Evolutionary conservation across 306 rosid genomes (phyloP).

Genomic region (Cicer pinnatifidum): DNA sequence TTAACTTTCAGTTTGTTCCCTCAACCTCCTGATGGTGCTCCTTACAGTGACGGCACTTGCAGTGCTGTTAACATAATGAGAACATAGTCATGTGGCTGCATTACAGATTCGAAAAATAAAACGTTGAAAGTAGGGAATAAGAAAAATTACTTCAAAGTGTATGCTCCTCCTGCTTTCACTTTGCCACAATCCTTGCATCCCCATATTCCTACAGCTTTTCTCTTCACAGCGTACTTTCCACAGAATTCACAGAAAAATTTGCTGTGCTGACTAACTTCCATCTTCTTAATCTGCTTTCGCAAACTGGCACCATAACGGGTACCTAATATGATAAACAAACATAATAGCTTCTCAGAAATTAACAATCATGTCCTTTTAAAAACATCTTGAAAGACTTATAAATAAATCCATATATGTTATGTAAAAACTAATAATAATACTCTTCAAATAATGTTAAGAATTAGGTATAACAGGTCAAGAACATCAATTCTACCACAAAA

Average conservation of each 20-base stretch:
- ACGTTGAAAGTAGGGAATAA: background rate
- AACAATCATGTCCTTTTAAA: background rate
- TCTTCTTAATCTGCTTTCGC: conserved; percentile 93
- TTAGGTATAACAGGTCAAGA: background rate
- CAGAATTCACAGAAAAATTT: conserved; percentile 87
- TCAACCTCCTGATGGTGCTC: conserved; percentile 67
- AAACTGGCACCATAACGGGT: conserved; percentile 93
- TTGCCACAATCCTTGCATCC: conserved; percentile 64
- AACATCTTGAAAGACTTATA: background rate
- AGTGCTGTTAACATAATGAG: conserved; percentile 56
- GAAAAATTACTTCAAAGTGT: conserved; percentile 54
- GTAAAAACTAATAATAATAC: background rate
- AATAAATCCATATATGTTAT: background rate
- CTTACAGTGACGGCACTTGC: conserved; percentile 87
- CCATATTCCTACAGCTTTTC: conserved; percentile 60
- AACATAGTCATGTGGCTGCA: conserved; percentile 16
- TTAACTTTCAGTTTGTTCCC: conserved; percentile 61
- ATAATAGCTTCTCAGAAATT: background rate
- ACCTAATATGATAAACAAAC: conserved; percentile 49
- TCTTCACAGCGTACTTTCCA: conserved; percentile 72
- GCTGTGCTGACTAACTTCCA: conserved; percentile 96
- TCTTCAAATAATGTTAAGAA: background rate
- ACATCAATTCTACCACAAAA: background rate
- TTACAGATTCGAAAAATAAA: background rate
- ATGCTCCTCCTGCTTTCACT: conserved; percentile 62